Conservation (phyloP, 192 early-diverging fungal genomes). For the Umbelopsis ramanniana region DNA sequence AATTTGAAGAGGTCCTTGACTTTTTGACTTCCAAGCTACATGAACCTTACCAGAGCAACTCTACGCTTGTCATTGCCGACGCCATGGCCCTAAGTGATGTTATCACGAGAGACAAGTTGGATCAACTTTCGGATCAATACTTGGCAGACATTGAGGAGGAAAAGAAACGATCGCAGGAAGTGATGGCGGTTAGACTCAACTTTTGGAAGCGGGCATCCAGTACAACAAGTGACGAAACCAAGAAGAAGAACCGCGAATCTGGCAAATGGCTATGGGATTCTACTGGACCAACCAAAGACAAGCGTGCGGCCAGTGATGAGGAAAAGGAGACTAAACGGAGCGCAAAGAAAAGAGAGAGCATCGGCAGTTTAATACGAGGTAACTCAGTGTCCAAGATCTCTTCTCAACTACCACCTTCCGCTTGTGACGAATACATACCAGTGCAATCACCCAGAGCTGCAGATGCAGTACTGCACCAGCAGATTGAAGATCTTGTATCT, state of each 20-base stretch:
- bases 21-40: constrained; percentile 85
- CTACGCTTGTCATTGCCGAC: constrained; percentile 74
- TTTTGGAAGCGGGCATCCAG: constrained; percentile 65
- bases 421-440: neutral
- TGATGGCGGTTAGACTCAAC: constrained; percentile 54
- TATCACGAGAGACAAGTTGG: constrained; percentile 74
- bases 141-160: constrained; percentile 50
- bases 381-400: constrained; percentile 8
- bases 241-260: constrained; percentile 49
- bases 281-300: constrained; percentile 39
- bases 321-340: constrained; percentile 48
- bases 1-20: constrained; percentile 83
- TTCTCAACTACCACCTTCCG: constrained; percentile 10
- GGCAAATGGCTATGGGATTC: constrained; percentile 48
- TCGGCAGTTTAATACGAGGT: neutral
- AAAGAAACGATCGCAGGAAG: constrained; percentile 53
- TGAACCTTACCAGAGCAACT: constrained; percentile 67
- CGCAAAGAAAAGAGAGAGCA: constrained; percentile 26
- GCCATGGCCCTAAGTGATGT: constrained; percentile 70
- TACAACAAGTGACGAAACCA: constrained; percentile 55
- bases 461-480: constrained; percentile 26
- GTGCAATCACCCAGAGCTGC: neutral
- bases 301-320: constrained; percentile 29
- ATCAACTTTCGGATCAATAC: constrained; percentile 66
- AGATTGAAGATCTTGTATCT: constrained; percentile 27